Evolutionary conservation across 2,329 filamentous ascomycete genomes (phyloP).

Genomic region (Juglanconis sp.): DNA sequence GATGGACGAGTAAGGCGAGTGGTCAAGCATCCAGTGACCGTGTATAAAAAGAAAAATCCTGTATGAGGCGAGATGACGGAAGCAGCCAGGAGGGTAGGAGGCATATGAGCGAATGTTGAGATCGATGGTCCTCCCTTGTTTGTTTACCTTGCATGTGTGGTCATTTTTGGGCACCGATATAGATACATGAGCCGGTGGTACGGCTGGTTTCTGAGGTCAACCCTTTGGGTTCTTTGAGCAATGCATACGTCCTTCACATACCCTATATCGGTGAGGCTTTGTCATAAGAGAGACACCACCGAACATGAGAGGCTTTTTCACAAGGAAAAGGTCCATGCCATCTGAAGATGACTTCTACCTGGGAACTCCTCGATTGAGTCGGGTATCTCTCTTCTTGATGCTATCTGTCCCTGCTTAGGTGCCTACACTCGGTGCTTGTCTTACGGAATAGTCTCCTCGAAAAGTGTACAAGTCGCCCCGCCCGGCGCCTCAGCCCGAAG

Average conservation of each 20-base stretch:
- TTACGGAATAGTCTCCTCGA: no score
- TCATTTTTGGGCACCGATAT: slow-evolving; percentile 5
- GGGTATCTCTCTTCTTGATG: no score
- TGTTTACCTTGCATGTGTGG: slow-evolving; percentile 14
- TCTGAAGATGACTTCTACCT: no score
- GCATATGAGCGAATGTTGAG: background rate
- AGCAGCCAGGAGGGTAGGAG: background rate
- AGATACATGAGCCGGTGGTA: slow-evolving; percentile 3
- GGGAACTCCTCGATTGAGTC: no score
- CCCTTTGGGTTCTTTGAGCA: background rate
- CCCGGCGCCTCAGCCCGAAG: no score
- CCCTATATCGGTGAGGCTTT: no score
- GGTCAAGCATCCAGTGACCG: background rate
- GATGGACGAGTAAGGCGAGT: slow-evolving; percentile 73
- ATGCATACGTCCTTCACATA: no score
- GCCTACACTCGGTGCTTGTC: no score
- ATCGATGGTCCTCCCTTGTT: background rate
- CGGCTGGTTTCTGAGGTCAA: background rate
- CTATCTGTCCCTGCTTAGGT: no score
- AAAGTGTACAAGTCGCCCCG: no score
- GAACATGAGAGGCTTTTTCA: background rate
- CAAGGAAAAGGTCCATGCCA: no score
- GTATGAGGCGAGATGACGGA: background rate
- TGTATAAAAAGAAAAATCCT: slow-evolving; percentile 1
- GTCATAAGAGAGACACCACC: background rate